Base-by-base conservation (phyloP, 495 filamentous ascomycete species). In the Podospora anserina region DNA sequence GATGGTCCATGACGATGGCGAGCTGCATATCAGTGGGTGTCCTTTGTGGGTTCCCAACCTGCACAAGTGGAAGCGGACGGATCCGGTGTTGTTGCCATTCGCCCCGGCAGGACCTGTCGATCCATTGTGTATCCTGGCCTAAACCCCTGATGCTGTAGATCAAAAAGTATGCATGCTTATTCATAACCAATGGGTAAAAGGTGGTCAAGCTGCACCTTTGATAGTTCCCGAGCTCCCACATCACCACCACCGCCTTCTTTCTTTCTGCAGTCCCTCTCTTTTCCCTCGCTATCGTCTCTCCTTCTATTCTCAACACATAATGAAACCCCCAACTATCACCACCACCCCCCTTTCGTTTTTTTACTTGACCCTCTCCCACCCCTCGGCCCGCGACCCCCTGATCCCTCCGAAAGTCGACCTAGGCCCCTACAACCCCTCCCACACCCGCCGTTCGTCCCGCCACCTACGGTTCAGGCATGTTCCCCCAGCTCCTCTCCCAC, bases 401-500 rank as follows among this genome's bases (percentile, higher is more conserved):
- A 3, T 49, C 7, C 7, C 39, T 11, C 39, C 39, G 13, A 49
- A 49, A 49, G 39, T 49, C 39, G 7, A 11, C 39, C 39, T 49
- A 5, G 39, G 39, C 9, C 39, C 39, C 9, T 16, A 49, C 39
- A 16, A 49, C 39, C 7, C 39, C 39, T 13, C 39, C 39, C 39
- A 3, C 39, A 6, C 5, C 39, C 39, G 39, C 5, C 39, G 39
- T 0, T 11, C 39, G 13, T 9, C 39, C 39, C 15, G 13, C 15
- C 39, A 49, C 39, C 39, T n/a, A 16, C 49, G 74, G 75, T 63
- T 76, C 70, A 61, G 75, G 74, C 32, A 69, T 68, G 15, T 78
- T 78, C 54, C 70, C 74, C 66, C 77, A 78, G 70, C 77, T 78
- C 7, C 72, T 78, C 66, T 74, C 77, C 70, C 77, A 78, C 69